Evolutionary conservation across 1,284 basidiomycete genomes (phyloP), one percentile per base, ranked within the genome.

Genomic region (Inonotus obliquus): DNA sequence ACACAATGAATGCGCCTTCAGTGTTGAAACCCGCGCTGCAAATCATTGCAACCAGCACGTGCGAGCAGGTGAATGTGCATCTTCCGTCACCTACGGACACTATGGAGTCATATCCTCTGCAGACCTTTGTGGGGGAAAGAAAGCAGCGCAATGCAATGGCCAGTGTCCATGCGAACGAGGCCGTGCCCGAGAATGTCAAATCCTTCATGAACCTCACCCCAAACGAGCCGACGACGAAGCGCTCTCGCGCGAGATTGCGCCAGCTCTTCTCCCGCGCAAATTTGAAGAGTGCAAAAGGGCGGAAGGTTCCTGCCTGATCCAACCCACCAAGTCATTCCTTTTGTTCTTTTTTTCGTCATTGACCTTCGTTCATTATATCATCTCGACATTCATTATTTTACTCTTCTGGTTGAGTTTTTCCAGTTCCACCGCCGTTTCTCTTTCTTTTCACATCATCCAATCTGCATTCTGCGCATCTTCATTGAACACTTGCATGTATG

Each of bases 121-220:
- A 57, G 29, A 37, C 29, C 11, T 55, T 19, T 35, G 21, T 53
- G 14, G 17, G 10, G 2, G 21, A n/a, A 23, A 39, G 55, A 0
- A 44, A n/a, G 41, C 41, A n/a, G 41, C 10, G 41, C 37, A 56
- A 55, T 21, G 32, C 21, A 14, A 35, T 19, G 3, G 14, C 25
- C 27, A 49, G 25, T 32, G 21, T 39, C 29, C 52, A 32, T 29
- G 37, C 59, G 38, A 59, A 63, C 41, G 61, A 59, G 47, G 57
- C 29, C 10, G 23, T 48, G 21, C 53, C 32, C 25, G 48, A 39
- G 38, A 44, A 49, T 32, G 23, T 61, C 27, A 55, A 39, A 10
- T 63, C 62, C 32, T 63, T 63, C 48, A 63, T 63, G 55, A 41
- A 63, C 35, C 52, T 63, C 45, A 60, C 62, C n/a, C 62, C 62